Conservation (phyloP, 208 protist genomes). For the Tritrichomonas foetus region DNA sequence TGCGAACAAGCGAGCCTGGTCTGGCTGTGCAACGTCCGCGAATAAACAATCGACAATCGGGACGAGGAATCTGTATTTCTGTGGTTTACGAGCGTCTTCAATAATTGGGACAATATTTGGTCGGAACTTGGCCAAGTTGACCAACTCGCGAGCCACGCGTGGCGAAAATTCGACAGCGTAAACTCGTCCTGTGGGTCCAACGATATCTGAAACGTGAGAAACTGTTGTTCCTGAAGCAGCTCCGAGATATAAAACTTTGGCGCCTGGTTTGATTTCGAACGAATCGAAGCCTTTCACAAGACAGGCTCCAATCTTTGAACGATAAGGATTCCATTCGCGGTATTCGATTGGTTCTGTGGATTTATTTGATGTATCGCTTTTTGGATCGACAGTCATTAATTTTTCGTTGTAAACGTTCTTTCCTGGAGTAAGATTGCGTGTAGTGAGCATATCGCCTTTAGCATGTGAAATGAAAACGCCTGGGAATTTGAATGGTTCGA, state of each 20-base stretch:
- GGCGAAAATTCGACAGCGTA: constrained; percentile 99
- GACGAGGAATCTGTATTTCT: constrained; percentile 97
- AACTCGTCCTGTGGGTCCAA: constrained; percentile 93
- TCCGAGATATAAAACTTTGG: constrained; percentile 98
- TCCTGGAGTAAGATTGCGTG: constrained; percentile 92
- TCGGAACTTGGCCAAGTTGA: constrained; percentile 97
- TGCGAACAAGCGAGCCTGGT: constrained; percentile 98
- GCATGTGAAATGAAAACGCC: constrained; percentile 95
- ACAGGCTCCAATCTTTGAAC: constrained; percentile 97
- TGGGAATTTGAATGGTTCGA: constrained; percentile 88
- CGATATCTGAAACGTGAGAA: constrained; percentile 98
- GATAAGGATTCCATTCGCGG: constrained; percentile 99
- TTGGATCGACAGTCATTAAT: constrained; percentile 76
- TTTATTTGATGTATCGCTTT: constrained; percentile 9
- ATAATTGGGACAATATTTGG: constrained; percentile 99
- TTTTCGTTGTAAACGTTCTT: constrained; percentile 99
- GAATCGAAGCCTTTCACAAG: constrained; percentile 94
- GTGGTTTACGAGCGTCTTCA: constrained; percentile 97
- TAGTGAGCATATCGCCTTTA: constrained; percentile 94
- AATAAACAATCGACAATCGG: constrained; percentile 99
- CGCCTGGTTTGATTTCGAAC: constrained; percentile 92
- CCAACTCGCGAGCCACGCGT: constrained; percentile 94
- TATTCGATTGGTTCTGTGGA: constrained; percentile 87
- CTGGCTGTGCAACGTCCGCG: constrained; percentile 99
- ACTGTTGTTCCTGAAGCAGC: constrained; percentile 99